These are phyloP conservation scores for Lachnellula cervina DNA, from an alignment of 2,329 filamentous ascomycete species.

Conservation along the genomic window DNA sequence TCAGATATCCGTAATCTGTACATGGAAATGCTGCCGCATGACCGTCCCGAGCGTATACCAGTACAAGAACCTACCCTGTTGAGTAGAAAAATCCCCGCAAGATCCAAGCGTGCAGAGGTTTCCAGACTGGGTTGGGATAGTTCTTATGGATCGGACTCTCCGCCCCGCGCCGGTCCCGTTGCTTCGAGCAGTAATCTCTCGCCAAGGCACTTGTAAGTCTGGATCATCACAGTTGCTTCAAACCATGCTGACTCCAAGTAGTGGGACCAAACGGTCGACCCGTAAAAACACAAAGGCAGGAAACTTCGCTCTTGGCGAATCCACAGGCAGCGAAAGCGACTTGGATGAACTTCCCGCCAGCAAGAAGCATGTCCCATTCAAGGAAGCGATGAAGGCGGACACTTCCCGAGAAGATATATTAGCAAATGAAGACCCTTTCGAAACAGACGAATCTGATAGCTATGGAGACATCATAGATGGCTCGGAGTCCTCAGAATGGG, in stretches of 20 bases:
- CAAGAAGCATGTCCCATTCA: not conserved
- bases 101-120: not conserved
- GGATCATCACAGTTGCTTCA: too few species aligned
- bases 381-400: too few species aligned
- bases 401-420: not conserved
- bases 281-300: not conserved
- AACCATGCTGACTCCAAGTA: not conserved
- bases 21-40: not conserved
- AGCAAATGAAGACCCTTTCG: not conserved
- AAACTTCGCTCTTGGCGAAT: not conserved
- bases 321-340: not conserved
- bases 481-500: not conserved
- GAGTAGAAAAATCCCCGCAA: not conserved
- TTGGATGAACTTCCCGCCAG: not conserved
- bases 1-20: not conserved
- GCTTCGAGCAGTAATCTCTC: not conserved
- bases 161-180: not conserved
- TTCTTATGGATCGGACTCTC: slow-evolving; percentile 7
- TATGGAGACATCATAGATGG: not conserved
- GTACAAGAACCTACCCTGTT: not conserved
- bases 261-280: not conserved
- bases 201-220: not conserved
- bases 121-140: slow-evolving; percentile 2
- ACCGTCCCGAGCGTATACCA: not conserved
- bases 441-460: not conserved